Evolutionary conservation across 2,329 filamentous ascomycete species (phyloP).

Genomic region (Pseudohalonectria lignicola): DNA sequence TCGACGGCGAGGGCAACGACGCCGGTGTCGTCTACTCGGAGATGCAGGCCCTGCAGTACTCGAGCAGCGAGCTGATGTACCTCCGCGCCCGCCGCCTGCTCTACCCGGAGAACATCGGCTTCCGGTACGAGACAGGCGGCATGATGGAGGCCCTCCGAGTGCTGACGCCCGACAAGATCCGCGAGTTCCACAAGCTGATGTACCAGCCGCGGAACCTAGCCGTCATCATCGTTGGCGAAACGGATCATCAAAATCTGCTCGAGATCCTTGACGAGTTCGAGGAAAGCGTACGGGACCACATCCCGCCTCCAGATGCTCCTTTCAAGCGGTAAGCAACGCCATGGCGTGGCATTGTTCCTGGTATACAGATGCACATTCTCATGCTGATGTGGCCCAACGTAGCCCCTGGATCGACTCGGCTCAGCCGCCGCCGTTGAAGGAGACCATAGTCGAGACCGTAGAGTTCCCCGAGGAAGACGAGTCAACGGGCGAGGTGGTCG

Average conservation of each 20-base stretch:
- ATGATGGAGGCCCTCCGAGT: conserved; percentile 87
- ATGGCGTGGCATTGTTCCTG: too few species aligned
- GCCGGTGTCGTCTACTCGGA: conserved; percentile 97
- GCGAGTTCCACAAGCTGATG: conserved; percentile 93
- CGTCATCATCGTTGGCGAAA: conserved; percentile 82
- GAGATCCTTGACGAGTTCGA: conserved; percentile 81
- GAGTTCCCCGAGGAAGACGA: conserved; percentile 97
- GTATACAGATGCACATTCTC: too few species aligned
- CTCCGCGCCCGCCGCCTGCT: conserved; percentile 67
- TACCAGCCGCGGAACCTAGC: conserved; percentile 96
- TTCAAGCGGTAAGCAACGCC: conserved; percentile 50
- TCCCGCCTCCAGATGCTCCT: conserved; percentile 62
- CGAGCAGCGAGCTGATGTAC: conserved; percentile 76
- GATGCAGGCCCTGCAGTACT: conserved; percentile 94
- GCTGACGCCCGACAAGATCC: conserved; percentile 78
- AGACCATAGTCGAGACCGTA: conserved; percentile 65
- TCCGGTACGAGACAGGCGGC: conserved; percentile 95
- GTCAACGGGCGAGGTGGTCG: conserved; percentile 75
- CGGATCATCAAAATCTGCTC: conserved; percentile 72
- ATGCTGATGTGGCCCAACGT: too few species aligned
- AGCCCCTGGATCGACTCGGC: conserved; percentile 83
- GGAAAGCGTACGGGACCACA: conserved; percentile 69
- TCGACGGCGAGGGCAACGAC: conserved; percentile 88
- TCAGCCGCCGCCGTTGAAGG: conserved; percentile 59
- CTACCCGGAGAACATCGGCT: conserved; percentile 83